Evolutionary conservation across 805 yeast genomes (phyloP), one percentile per base, ranked within the genome.

Genomic region (Metschnikowia rubicola): DNA sequence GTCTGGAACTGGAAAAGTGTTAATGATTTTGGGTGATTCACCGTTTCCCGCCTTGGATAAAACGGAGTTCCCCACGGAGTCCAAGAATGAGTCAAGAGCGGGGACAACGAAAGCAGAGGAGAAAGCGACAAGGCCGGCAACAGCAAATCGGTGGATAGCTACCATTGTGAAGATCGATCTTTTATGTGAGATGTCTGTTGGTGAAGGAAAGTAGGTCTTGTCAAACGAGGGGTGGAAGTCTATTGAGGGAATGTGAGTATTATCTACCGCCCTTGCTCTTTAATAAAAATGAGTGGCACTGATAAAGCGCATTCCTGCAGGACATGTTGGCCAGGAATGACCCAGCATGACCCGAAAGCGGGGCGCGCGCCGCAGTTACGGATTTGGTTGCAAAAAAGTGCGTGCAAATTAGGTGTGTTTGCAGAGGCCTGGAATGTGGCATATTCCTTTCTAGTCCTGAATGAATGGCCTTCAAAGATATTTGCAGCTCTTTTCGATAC

Each of bases 1-100:
- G 49, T 69, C 69, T 11, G 56, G 58, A 29, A 47, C 54, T 7
- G 64, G 62, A 21, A 53, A 51, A 4, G 51, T 46, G 29, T 44
- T 35, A 26, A 51, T 48, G 26, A 48, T 37, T n/a, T 50, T 40
- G 10, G 48, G 44, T 7, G 39, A 32, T 8, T 39, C 50, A 21
- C 37, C 37, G 28, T 35, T 29, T 26, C 37, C 32, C 17, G 28
- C 42, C 26, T 35, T 11, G 26, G 47, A 39, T 17, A 41, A 44
- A 10, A 41, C 48, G 10, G 51, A 29, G 11, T 31, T 46, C 11
- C 41, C 50, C 13, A 51, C 43, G 11, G 52, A 45, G 41, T 37
- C 47, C 21, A 52, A 47, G 21, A 53, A 38, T 4, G 51, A 34
- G 46, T 47, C 51, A 21, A 53, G 36, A n/a, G 54, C 28, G 15